These are phyloP conservation scores for Hondaea fermentalgiana DNA, from an alignment of 108 stramenopile genomes.

Conservation along the genomic window DNA sequence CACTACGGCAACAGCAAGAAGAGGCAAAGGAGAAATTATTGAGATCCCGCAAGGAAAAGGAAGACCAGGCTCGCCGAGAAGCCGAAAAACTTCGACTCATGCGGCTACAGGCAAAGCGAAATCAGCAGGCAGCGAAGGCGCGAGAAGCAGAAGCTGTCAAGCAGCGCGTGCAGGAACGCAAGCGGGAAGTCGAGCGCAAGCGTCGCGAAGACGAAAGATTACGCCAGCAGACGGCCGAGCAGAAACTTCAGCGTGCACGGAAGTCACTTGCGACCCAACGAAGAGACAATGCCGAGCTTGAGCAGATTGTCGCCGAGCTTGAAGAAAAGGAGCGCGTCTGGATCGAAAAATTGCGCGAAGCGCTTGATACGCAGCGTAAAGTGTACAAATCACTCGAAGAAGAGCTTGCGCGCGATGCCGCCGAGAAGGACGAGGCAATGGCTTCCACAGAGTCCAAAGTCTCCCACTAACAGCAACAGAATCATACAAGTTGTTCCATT, in stretches of 20 bases:
- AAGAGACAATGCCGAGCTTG: background rate
- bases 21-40: background rate
- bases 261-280: background rate
- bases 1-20: background rate
- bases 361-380: background rate
- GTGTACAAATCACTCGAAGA: background rate
- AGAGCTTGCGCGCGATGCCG: background rate
- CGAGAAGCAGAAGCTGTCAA: background rate
- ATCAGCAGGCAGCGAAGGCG: background rate
- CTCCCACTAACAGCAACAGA: too few species aligned
- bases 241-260: background rate
- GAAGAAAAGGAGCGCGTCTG: background rate
- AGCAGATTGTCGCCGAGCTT: background rate
- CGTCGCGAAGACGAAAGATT: background rate
- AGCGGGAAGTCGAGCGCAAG: conserved; percentile 4
- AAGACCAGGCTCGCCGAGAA: background rate
- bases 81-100: background rate
- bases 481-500: too few species aligned
- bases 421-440: background rate
- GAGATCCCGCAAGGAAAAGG: background rate
- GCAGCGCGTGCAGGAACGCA: background rate
- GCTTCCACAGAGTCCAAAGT: background rate
- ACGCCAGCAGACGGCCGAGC: background rate
- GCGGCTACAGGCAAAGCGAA: background rate
- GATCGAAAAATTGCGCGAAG: background rate